Base-by-base conservation (phyloP, 306 rosid species). In the Vigna nakashimae region DNA sequence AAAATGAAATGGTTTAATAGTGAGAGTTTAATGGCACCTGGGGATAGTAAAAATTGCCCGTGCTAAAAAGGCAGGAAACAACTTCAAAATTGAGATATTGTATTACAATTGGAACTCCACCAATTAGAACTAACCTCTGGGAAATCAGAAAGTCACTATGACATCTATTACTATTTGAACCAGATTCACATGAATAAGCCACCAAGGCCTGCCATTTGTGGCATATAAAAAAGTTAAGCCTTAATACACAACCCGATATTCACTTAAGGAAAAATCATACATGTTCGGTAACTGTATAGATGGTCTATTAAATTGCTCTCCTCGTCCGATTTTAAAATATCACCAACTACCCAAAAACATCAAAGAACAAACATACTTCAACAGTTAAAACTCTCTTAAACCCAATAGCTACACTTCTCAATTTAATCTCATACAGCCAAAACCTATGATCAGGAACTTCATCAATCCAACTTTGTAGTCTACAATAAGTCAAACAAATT, bases 1-100 rank as follows among this genome's bases (percentile, higher is more conserved):
- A 72, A 71, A 79, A 82, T 30, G 51, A 70, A 32, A 73, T 36
- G 36, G 72, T 76, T 86, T 79, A 86, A 69, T 67, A 34, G 40
- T 46, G 65, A 74, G 67, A 86, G 72, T 71, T 52, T 45, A 66
- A 71, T 49, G 46, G 62, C 38, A 26, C 71, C 82, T 14, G n/a
- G 56, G 71, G 52, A 63, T 2, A 6, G 32, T 7, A 30, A 68
- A 68, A 67, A 67, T 59, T 59, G 46, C 4, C 28, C 6, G 45
- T 9, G 28, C 68, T 69, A 50, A 65, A 59, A 42, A 36, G 62
- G 10, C 26, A 79, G 59, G 57, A 69, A 55, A 62, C 36, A 79
- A 58, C 57, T 77, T 73, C 73, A 63, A 79, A 58, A 42, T 66
- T 73, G 52, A 63, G 42, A 74, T 56, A 74, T 74, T 48, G 46